Percentiles rank a stretch among this genome's conserved stretches.
These are phyloP conservation scores for Asterophora lycoperdoides DNA, from an alignment of 768 basidiomycete species.

Conservation along the genomic window DNA sequence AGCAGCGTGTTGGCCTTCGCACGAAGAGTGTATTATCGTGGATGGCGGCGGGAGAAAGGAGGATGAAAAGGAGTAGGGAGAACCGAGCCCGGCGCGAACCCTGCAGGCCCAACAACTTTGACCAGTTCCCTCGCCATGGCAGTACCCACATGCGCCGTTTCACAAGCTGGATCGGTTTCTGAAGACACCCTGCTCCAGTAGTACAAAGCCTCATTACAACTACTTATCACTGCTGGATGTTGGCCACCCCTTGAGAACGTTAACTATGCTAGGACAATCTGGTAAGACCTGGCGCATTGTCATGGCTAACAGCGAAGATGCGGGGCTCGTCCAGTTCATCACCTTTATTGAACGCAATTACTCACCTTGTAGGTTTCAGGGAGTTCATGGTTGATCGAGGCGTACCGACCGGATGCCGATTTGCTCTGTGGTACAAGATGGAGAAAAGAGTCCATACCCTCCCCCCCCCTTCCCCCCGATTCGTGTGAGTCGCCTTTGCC, in stretches of 20 bases:
- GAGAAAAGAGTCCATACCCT: conserved; percentile 30
- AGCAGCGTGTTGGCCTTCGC: too few relatives aligned
- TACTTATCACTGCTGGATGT: conserved; percentile 57
- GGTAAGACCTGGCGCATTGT: conserved; percentile 53
- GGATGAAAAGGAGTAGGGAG: too few relatives aligned
- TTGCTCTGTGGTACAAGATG: conserved; percentile 39
- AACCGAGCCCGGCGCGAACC: too few relatives aligned
- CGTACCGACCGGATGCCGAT: conserved; percentile 51
- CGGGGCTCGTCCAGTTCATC: conserved; percentile 34
- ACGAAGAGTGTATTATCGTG: too few relatives aligned
- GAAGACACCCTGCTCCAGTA: conserved; percentile 50
- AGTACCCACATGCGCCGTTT: too few relatives aligned
- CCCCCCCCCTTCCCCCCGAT: conserved; percentile 24
- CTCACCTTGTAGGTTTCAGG: conserved; percentile 18
- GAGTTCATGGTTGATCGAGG: conserved; percentile 37
- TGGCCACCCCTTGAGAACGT: conserved; percentile 59
- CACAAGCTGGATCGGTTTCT: conserved; percentile 33
- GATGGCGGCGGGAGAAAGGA: too few relatives aligned
- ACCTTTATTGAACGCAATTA: neutral
- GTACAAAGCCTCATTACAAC: conserved; percentile 57
- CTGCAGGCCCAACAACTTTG: too few relatives aligned
- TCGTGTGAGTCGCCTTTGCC: conserved; percentile 29
- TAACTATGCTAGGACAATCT: conserved; percentile 51
- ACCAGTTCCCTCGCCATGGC: too few relatives aligned
- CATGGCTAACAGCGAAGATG: conserved; percentile 37